Evolutionary conservation across 345 rosid species (phyloP), one percentile per base, ranked within the genome.

Genomic region (Eucalyptus cloeziana): DNA sequence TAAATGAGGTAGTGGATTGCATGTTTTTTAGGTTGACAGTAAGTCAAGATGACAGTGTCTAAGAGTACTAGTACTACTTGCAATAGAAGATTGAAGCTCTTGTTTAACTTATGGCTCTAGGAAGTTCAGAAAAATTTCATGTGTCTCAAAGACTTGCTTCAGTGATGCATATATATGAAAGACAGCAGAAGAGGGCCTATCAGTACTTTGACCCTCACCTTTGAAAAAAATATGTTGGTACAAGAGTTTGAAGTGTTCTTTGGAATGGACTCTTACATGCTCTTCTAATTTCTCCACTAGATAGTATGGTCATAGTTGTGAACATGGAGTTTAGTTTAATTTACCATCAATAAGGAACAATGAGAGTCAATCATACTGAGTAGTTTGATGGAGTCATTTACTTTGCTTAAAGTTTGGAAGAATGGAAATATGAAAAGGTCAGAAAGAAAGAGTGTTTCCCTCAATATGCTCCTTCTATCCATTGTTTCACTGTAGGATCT

Each of bases 401-500:
- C 85, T 76, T 76, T 40, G 45, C 85, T 76, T 25, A 22, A 37
- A 10, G 45, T 40, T 21, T 76, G 85, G 30, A 76, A 76, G 47
- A 40, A 71, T 37, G 45, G 83, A 37, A 71, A 43, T 71, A 37
- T 40, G 47, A 40, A 40, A 76, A 21, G 83, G 47, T 76, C 27
- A 12, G 85, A 76, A 76, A 76, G 85, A 37, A 76, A 40, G 27
- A 71, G 85, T 40, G 47, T 6, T 76, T 40, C 85, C 16, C 85
- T 21, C 11, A 71, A 76, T 40, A 40, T 76, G 30, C 85, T 76
- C 40, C 83, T 37, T 76, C 47, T 40, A 10, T 76, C 85, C 8
- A 6, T 83, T 40, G 67, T 88, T 62, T 87, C 7, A 76, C 27
- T 93, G 85, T 93, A 95, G 97, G 96, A 95, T 93, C 94, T 95